A percentile compares a stretch with the other conserved stretches of the same genome.
Conservation (phyloP, 441 rosid genomes). For the Syzygium syzygioides region DNA sequence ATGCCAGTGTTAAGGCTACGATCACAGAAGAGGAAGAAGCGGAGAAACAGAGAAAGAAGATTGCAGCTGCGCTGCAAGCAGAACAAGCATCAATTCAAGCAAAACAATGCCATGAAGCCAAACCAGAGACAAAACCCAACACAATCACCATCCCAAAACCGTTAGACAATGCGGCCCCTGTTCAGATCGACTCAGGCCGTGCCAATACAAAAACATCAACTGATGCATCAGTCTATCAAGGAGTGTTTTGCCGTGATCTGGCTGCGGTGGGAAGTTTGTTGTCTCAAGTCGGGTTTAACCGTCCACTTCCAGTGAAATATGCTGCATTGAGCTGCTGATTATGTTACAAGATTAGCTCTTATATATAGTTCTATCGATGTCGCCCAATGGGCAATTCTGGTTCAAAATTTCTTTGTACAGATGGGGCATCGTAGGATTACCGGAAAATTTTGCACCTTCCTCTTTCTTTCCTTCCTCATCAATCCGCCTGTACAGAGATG, state of each 20-base stretch:
- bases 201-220: constrained; percentile 12
- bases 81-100: constrained; percentile 40
- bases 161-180: constrained; percentile 15
- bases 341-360: neutral
- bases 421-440: constrained; percentile 17
- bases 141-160: neutral
- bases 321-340: constrained; percentile 81
- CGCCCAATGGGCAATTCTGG: constrained; percentile 19
- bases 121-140: constrained; percentile 10
- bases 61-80: constrained; percentile 35
- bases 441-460: constrained; percentile 56
- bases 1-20: constrained; percentile 47
- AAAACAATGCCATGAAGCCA: constrained; percentile 25
- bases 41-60: constrained; percentile 53
- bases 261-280: constrained; percentile 63
- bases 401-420: constrained; percentile 35
- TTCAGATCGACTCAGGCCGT: constrained; percentile 3
- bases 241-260: constrained; percentile 85
- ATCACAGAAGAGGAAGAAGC: constrained; percentile 60
- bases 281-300: constrained; percentile 72
- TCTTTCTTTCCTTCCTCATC: neutral
- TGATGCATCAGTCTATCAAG: constrained; percentile 47
- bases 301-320: constrained; percentile 68
- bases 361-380: neutral
- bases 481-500: constrained; percentile 33